Evolutionary conservation across 371 early-diverging fungal genomes (phyloP).

Genomic region (Smittium mucronatum): DNA sequence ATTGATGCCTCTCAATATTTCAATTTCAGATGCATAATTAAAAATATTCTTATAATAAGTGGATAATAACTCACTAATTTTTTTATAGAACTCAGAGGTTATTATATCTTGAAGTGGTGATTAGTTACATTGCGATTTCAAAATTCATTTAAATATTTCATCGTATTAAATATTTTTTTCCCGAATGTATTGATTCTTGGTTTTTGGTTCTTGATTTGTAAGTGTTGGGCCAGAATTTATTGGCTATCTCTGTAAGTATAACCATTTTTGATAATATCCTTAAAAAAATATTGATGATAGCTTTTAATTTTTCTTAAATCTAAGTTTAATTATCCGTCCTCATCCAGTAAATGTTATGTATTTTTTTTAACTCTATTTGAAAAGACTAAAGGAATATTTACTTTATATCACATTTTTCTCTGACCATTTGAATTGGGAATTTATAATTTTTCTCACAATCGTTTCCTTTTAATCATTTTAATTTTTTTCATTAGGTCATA

Average conservation of each 20-base stretch:
- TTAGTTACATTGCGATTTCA: background rate
- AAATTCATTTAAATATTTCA: background rate
- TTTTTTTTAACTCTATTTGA: background rate
- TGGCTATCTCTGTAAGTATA: background rate
- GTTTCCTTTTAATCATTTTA: background rate
- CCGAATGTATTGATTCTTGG: background rate
- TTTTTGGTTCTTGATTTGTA: background rate
- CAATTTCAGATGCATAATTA: background rate
- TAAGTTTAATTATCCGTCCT: background rate
- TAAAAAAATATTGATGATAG: background rate
- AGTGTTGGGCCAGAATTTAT: background rate
- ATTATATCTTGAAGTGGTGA: background rate
- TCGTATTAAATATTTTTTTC: background rate
- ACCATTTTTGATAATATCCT: too few species aligned
- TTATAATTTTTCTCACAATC: background rate
- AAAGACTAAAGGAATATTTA: background rate
- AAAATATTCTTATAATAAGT: background rate
- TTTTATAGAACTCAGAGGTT: slow-evolving; percentile 11
- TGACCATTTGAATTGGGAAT: background rate
- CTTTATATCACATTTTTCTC: background rate
- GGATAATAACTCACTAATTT: background rate
- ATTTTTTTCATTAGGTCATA: too few species aligned
- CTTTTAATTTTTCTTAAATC: background rate
- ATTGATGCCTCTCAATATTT: background rate
- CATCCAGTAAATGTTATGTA: background rate